These are phyloP conservation scores for Capillidium heterosporum DNA, from an alignment of 371 early-diverging fungal species.

Conservation along the genomic window DNA sequence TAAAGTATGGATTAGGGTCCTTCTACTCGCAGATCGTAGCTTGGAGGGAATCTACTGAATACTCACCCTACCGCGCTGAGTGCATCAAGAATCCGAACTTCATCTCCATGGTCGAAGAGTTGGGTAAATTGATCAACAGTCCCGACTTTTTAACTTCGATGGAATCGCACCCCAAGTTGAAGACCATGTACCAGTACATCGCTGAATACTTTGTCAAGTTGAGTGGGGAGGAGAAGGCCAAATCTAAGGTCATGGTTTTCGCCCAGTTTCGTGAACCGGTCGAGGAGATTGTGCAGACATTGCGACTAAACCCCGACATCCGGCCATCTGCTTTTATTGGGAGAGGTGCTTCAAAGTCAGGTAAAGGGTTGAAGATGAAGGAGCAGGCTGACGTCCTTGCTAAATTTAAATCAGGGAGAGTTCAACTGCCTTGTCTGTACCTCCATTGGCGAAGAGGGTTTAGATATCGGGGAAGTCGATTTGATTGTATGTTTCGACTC, in stretches of 20 bases:
- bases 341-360: conserved; percentile 48
- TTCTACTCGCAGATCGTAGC: not conserved
- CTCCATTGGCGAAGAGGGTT: conserved; percentile 89
- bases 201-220: conserved; percentile 11
- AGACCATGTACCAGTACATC: conserved; percentile 37
- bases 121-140: conserved; percentile 18
- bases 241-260: conserved; percentile 75
- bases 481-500: conserved; percentile 83
- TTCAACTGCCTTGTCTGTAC: conserved; percentile 80
- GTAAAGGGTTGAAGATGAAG: conserved; percentile 9
- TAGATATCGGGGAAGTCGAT: conserved; percentile 94
- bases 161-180: conserved; percentile 29
- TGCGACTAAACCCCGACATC: conserved; percentile 50
- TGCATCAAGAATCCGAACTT: conserved; percentile 16
- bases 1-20: not conserved
- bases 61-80: not conserved
- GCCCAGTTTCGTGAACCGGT: conserved; percentile 74
- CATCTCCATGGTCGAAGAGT: conserved; percentile 15
- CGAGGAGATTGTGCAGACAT: conserved; percentile 50
- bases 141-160: conserved; percentile 68
- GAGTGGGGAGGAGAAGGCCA: conserved; percentile 6
- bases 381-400: conserved; percentile 9
- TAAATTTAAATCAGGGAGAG: conserved; percentile 38
- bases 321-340: conserved; percentile 66
- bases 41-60: not conserved